A percentile compares a stretch with the other conserved stretches of the same genome.
Evolutionary conservation across 2,329 filamentous ascomycete species (phyloP).

Genomic region (Scolecobasidium constrictum): DNA sequence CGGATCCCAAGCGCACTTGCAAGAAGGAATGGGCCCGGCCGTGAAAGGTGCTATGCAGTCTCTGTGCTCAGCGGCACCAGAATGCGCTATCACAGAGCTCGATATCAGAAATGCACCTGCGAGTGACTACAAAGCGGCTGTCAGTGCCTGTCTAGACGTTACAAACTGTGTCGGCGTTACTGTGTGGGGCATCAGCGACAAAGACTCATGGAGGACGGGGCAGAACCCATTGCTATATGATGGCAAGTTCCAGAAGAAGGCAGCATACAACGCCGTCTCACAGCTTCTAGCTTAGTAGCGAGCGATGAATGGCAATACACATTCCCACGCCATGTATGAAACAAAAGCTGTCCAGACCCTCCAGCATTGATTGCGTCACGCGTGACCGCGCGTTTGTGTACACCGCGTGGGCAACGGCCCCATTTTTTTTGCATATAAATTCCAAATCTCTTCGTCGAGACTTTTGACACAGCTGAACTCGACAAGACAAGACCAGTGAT

Average conservation of each 20-base stretch:
- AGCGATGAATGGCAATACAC: too few species aligned
- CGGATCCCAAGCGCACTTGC: conserved; percentile 47
- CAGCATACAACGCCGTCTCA: conserved; percentile 23
- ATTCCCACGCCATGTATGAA: too few species aligned
- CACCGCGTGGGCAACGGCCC: too few species aligned
- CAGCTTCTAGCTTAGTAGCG: neutral
- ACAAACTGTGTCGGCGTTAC: conserved; percentile 55
- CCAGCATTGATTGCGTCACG: too few species aligned
- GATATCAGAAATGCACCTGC: conserved; percentile 50
- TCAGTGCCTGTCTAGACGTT: conserved; percentile 46
- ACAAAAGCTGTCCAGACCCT: too few species aligned
- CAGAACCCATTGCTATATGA: conserved; percentile 32
- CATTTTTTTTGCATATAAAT: too few species aligned
- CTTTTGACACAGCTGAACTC: too few species aligned
- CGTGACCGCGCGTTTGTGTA: too few species aligned
- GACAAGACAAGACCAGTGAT: too few species aligned
- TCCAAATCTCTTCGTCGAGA: too few species aligned
- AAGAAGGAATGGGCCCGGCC: conserved; percentile 32
- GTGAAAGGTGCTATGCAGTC: conserved; percentile 40
- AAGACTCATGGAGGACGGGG: conserved; percentile 29
- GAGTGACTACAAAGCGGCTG: conserved; percentile 45
- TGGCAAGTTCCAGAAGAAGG: conserved; percentile 29
- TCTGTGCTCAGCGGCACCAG: conserved; percentile 40
- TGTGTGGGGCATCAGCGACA: conserved; percentile 43
- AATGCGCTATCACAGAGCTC: conserved; percentile 57